Conservation (phyloP, 78 protist species). For the Dictyostelium firmibasis region DNA sequence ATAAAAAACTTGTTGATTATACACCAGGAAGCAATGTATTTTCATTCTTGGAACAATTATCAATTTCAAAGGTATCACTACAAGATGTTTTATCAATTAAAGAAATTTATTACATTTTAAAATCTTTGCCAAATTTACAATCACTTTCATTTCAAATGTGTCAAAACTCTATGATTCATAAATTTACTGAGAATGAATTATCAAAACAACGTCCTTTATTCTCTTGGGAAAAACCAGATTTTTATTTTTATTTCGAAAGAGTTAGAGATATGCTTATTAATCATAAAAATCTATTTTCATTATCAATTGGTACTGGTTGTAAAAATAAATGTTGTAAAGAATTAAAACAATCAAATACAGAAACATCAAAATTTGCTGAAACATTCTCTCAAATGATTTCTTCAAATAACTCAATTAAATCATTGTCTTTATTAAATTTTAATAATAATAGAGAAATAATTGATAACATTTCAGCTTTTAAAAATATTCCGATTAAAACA, state of each 20-base stretch:
- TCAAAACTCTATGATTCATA: background rate
- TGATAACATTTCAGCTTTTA: background rate
- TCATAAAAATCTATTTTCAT: background rate
- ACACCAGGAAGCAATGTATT: background rate
- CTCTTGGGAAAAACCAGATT: background rate
- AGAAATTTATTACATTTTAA: background rate
- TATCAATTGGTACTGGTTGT: background rate
- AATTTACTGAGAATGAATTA: background rate
- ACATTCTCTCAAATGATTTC: background rate
- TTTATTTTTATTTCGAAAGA: background rate
- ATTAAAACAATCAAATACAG: background rate
- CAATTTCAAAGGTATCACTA: background rate
- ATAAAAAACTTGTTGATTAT: background rate
- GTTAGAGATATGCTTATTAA: background rate
- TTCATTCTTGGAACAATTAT: background rate
- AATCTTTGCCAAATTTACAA: background rate
- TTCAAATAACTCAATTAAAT: background rate
- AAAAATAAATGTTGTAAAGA: background rate
- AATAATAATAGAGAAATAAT: background rate
- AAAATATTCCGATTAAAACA: background rate
- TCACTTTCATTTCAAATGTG: background rate
- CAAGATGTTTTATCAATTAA: background rate
- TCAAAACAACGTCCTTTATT: background rate
- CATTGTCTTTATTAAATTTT: constrained; percentile 7
- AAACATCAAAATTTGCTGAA: background rate